Evolutionary conservation across 2,329 filamentous ascomycete species (phyloP).

Genomic region (Calonectria crousiana): DNA sequence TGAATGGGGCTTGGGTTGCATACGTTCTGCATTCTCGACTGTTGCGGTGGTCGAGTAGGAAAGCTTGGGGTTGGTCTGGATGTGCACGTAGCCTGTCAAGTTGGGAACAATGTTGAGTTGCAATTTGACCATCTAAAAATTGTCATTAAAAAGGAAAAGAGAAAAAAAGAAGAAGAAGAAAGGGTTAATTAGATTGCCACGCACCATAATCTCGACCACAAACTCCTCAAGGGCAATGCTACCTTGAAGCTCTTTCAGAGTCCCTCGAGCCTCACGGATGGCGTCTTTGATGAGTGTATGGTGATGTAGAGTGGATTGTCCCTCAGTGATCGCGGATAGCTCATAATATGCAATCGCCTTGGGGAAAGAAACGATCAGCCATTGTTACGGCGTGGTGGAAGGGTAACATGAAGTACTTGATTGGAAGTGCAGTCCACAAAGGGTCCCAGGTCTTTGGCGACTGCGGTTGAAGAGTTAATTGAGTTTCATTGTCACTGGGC

Average conservation of each 20-base stretch:
- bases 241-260: conserved; percentile 35
- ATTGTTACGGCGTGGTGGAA: background rate
- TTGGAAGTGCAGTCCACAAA: conserved; percentile 54
- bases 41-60: conserved; percentile 64
- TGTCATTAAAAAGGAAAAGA: background rate
- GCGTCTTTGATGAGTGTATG: conserved; percentile 46
- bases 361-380: background rate
- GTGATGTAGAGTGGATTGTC: conserved; percentile 41
- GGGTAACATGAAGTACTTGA: conserved; percentile 37
- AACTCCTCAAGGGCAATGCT: conserved; percentile 56
- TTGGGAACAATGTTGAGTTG: conserved; percentile 63
- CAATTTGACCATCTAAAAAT: conserved; percentile 64
- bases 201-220: conserved; percentile 67
- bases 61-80: conserved; percentile 71
- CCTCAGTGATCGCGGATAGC: conserved; percentile 38
- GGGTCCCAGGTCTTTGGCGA: conserved; percentile 47
- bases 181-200: background rate
- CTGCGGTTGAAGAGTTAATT: conserved; percentile 38
- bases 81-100: conserved; percentile 65
- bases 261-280: conserved; percentile 35
- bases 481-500: background rate
- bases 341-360: conserved; percentile 52
- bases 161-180: accelerated
- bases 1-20: conserved; percentile 8
- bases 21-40: conserved; percentile 64